phyloP scores from a whole-genome alignment of 1,139 yeast species.

The Pichiaceae sp. region DNA sequence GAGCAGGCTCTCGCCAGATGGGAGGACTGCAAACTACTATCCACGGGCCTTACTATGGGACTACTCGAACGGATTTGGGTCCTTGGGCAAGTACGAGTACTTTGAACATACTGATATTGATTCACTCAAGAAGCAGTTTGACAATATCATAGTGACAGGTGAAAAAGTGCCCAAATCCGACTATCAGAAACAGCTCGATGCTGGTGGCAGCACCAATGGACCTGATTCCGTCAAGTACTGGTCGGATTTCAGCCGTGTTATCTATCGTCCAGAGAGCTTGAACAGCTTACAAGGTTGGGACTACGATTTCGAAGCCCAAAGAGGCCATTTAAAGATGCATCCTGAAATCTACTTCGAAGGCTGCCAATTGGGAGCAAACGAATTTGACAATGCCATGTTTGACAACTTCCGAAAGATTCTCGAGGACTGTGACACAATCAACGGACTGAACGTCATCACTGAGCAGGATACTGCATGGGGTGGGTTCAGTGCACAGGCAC shows the following conservation, averaged over 20 bases:
- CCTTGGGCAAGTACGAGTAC: conserved; percentile 47
- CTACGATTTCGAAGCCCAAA: conserved; percentile 27
- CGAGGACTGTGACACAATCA: conserved; percentile 71
- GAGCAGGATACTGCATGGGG: conserved; percentile 82
- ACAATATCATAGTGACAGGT: conserved; percentile 8
- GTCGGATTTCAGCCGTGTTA: conserved; percentile 72
- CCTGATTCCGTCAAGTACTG: conserved; percentile 50
- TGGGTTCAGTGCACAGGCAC: conserved; percentile 52
- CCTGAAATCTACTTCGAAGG: conserved; percentile 28
- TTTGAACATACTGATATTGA: conserved; percentile 17
- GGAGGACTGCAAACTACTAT: conserved; percentile 49
- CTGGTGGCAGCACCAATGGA: conserved; percentile 27
- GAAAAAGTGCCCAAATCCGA: conserved; percentile 31
- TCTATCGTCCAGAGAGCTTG: conserved; percentile 56
- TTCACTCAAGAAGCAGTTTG: not conserved
- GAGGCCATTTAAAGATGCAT: conserved; percentile 32
- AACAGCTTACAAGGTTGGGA: conserved; percentile 50
- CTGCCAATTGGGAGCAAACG: conserved; percentile 40
- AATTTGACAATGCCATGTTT: conserved; percentile 48
- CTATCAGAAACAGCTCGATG: conserved; percentile 58
- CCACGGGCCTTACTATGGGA: conserved; percentile 83
- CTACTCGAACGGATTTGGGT: conserved; percentile 55
- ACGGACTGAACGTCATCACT: conserved; percentile 60
- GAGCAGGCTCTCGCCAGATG: conserved; percentile 28
- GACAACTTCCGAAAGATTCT: conserved; percentile 50